A percentile compares a stretch with the other conserved stretches of the same genome.
Conservation (phyloP, 768 basidiomycete species). For the Hydnomerulius pinastri region DNA sequence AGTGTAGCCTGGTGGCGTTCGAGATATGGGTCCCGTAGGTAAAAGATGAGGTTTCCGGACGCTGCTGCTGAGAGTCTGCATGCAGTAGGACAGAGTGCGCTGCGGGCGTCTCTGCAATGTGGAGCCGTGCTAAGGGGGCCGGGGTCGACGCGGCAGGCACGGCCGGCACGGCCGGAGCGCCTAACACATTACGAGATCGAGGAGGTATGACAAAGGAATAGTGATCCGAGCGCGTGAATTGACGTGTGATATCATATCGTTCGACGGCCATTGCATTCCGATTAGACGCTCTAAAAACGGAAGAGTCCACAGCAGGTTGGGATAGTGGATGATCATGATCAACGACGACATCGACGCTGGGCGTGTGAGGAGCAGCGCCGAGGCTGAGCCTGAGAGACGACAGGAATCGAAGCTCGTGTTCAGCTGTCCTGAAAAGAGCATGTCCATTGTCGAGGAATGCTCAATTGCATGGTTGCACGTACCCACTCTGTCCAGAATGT, state of each 20-base stretch:
- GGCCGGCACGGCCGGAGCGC: neutral
- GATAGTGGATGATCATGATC: too few species aligned
- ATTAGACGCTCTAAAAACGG: too few species aligned
- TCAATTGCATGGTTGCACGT: neutral
- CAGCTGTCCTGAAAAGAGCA: constrained; percentile 3
- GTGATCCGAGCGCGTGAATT: too few species aligned
- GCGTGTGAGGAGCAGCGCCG: neutral
- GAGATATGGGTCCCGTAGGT: neutral
- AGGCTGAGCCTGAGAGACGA: constrained; percentile 5
- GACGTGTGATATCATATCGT: too few species aligned
- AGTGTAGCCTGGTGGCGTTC: neutral
- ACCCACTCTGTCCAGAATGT: neutral
- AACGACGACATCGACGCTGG: neutral
- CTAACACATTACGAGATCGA: too few species aligned
- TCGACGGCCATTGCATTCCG: neutral
- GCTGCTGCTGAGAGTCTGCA: neutral
- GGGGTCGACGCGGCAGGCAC: neutral
- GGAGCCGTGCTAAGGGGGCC: neutral
- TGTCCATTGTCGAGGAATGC: neutral
- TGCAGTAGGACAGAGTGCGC: neutral
- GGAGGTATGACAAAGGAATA: neutral
- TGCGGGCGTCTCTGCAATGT: neutral
- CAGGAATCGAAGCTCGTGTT: constrained; percentile 10
- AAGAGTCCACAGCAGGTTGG: too few species aligned
- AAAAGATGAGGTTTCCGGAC: neutral